Evolutionary conservation across 1,139 yeast genomes (phyloP).

Genomic region (Debaryomyces coudertii): DNA sequence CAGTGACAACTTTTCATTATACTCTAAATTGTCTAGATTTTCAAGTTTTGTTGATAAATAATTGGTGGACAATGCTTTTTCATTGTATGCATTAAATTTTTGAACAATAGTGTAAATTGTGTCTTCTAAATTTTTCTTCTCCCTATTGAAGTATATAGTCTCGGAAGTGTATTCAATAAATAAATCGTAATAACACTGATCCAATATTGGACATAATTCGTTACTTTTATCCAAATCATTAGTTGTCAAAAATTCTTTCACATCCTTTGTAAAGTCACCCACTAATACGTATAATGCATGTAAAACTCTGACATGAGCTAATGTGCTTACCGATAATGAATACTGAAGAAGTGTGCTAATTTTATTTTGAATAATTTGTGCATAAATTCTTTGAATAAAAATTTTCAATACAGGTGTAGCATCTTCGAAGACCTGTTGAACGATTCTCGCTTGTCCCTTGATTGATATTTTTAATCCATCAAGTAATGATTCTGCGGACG

Average conservation of each 20-base stretch:
- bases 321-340: conserved; percentile 63
- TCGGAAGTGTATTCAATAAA: conserved; percentile 74
- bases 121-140: conserved; percentile 70
- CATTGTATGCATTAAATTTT: conserved; percentile 55
- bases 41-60: conserved; percentile 48
- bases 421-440: conserved; percentile 71
- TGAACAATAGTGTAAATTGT: conserved; percentile 56
- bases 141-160: conserved; percentile 70
- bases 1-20: conserved; percentile 19
- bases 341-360: conserved; percentile 63
- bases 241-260: conserved; percentile 60
- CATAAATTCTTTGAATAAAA: conserved; percentile 77
- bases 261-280: conserved; percentile 64
- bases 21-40: conserved; percentile 36
- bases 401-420: conserved; percentile 67
- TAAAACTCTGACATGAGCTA: conserved; percentile 79
- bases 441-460: conserved; percentile 72
- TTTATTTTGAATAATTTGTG: conserved; percentile 72
- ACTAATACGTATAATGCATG: conserved; percentile 66
- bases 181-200: conserved; percentile 71
- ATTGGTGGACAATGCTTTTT: conserved; percentile 51
- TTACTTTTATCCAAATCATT: conserved; percentile 48
- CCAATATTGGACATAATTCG: conserved; percentile 60
- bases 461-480: conserved; percentile 47
- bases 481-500: conserved; percentile 37